phyloP scores from a whole-genome alignment of 78 protist genomes.

The Mastigamoeba balamuthi region DNA sequence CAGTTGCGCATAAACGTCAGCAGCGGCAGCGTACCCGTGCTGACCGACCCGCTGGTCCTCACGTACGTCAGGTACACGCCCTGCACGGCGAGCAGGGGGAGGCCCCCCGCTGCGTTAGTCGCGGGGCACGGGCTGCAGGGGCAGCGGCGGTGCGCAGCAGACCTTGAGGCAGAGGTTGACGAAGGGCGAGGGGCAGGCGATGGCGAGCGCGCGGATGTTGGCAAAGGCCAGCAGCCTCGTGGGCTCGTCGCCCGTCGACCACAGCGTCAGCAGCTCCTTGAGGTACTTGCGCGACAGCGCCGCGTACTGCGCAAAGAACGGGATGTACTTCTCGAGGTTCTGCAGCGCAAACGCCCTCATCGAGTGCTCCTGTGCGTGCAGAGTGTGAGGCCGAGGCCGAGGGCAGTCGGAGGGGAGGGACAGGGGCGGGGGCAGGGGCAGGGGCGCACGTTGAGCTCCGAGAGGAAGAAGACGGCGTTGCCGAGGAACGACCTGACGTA shows the following conservation, averaged over 20 bases:
- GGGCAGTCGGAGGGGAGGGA: conserved; percentile 1
- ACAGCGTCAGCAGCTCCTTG: conserved; percentile 4
- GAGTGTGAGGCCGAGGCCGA: background rate
- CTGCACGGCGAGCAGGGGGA: background rate
- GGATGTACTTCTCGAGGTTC: conserved; percentile 1
- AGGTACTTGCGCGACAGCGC: conserved; percentile 6
- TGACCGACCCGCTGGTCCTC: background rate
- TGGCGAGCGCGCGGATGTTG: conserved; percentile 30
- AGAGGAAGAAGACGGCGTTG: conserved; percentile 5
- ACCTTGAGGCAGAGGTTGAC: conserved; percentile 38
- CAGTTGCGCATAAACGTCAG: conserved; percentile 53
- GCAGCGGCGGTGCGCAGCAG: too few species aligned
- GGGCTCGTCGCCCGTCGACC: conserved; percentile 24
- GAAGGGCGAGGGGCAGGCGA: conserved; percentile 46
- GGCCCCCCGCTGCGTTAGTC: background rate
- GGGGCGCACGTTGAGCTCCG: background rate
- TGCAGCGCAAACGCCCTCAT: conserved; percentile 10
- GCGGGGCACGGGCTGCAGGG: too few species aligned
- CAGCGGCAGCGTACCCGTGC: background rate
- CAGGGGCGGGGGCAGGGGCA: background rate
- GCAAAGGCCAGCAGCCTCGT: conserved; percentile 40
- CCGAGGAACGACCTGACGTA: conserved; percentile 1
- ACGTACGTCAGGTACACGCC: conserved; percentile 68
- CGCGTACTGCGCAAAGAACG: conserved; percentile 14
- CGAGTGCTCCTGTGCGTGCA: background rate